Conservation (phyloP, 352 stramenopile species). For the Phytopythium delawarense region DNA sequence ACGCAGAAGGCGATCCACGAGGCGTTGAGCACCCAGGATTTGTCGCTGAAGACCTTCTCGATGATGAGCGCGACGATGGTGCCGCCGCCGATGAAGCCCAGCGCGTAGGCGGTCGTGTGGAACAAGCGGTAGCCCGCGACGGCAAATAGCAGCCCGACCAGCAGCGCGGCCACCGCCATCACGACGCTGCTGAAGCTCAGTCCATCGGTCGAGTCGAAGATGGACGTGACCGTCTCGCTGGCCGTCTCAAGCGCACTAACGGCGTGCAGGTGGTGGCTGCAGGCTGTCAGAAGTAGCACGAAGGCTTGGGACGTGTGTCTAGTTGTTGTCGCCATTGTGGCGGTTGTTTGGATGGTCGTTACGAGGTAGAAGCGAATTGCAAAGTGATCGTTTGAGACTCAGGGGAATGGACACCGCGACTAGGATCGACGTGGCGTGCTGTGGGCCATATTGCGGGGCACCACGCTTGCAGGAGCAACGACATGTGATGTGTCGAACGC, state of each 20-base stretch:
- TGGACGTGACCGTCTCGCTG: constrained; percentile 23
- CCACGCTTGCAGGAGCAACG: neutral
- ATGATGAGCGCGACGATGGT: constrained; percentile 43
- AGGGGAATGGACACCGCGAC: neutral
- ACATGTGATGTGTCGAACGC: neutral
- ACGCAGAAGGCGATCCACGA: constrained; percentile 74
- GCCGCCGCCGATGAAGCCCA: constrained; percentile 54
- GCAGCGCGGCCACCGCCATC: constrained; percentile 32
- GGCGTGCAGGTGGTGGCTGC: constrained; percentile 1
- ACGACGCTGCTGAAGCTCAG: constrained; percentile 34
- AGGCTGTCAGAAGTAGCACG: constrained; percentile 9
- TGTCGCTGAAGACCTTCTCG: constrained; percentile 48
- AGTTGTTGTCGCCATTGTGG: neutral
- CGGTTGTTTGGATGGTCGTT: neutral
- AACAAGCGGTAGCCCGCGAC: constrained; percentile 59
- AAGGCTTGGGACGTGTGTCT: neutral
- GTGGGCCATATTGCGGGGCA: neutral
- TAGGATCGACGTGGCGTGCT: neutral
- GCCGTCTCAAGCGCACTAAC: constrained; percentile 14
- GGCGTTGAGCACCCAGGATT: constrained; percentile 44
- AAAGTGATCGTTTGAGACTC: constrained; percentile 9
- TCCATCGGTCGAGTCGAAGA: constrained; percentile 28
- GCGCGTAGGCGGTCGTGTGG: constrained; percentile 49
- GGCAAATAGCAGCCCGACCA: constrained; percentile 38
- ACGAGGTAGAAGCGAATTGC: constrained; percentile 13